Evolutionary conservation across 805 yeast genomes (phyloP).

Genomic region (Millerago galiae): DNA sequence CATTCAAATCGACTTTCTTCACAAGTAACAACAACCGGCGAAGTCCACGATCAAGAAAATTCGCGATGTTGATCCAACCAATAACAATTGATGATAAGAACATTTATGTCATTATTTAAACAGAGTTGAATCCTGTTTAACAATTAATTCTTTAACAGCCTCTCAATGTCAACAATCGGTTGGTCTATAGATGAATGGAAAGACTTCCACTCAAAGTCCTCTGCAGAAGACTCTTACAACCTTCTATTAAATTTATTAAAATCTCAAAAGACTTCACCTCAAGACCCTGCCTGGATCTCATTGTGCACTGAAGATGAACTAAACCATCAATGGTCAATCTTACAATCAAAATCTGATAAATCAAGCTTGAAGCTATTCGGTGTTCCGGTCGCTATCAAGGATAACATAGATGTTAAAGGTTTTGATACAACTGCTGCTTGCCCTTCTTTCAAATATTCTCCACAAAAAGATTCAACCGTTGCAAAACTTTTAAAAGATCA

Average conservation of each 20-base stretch:
- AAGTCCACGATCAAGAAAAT: background rate
- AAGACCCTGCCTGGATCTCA: slow-evolving; percentile 92
- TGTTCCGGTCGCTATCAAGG: slow-evolving; percentile 93
- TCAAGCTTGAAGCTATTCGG: slow-evolving; percentile 69
- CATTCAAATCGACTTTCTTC: background rate
- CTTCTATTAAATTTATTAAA: slow-evolving; percentile 39
- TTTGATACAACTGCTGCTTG: slow-evolving; percentile 93
- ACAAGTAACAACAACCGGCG: background rate
- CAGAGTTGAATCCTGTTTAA: too few species aligned
- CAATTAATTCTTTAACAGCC: background rate
- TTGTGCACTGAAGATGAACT: slow-evolving; percentile 58
- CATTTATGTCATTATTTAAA: background rate
- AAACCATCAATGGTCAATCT: slow-evolving; percentile 68
- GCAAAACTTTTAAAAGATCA: slow-evolving; percentile 70
- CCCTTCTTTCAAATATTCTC: slow-evolving; percentile 69
- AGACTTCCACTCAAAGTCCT: slow-evolving; percentile 53
- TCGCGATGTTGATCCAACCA: background rate
- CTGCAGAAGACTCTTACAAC: slow-evolving; percentile 55
- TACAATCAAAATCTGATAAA: slow-evolving; percentile 57
- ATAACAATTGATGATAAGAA: background rate
- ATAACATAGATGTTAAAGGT: slow-evolving; percentile 83
- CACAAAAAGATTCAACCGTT: slow-evolving; percentile 68
- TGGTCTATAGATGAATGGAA: slow-evolving; percentile 85
- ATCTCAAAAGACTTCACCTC: slow-evolving; percentile 39
- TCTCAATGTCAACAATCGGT: slow-evolving; percentile 34